Evolutionary conservation across 2,329 filamentous ascomycete genomes (phyloP).

Genomic region (Fusarium neocosmosporiellum): DNA sequence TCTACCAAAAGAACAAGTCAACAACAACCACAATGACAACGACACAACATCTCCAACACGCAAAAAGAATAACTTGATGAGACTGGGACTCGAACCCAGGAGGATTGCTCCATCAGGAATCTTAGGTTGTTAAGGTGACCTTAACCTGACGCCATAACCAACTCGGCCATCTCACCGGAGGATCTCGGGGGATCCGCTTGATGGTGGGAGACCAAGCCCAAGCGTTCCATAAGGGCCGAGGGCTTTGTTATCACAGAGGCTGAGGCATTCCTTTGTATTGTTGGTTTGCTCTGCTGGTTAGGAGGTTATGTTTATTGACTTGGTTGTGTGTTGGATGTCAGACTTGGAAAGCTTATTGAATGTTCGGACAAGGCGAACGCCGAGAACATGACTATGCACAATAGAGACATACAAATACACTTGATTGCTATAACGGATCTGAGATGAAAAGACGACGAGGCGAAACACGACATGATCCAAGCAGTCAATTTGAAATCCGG

Average conservation of each 20-base stretch:
- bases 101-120: slow-evolving; percentile 39
- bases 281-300: too few species aligned
- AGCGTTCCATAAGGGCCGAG: slow-evolving; percentile 7
- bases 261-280: background rate
- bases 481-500: background rate
- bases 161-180: slow-evolving; percentile 36
- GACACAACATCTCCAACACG: background rate
- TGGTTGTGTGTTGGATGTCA: background rate
- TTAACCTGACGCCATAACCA: slow-evolving; percentile 39
- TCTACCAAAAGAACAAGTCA: background rate
- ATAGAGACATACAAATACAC: background rate
- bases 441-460: background rate
- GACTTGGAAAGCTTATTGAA: background rate
- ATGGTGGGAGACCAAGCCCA: background rate
- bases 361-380: background rate
- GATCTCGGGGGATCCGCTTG: slow-evolving; percentile 23
- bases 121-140: slow-evolving; percentile 33
- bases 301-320: background rate
- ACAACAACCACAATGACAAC: background rate
- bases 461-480: background rate
- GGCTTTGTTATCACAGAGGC: background rate
- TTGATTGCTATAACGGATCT: background rate
- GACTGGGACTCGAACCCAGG: slow-evolving; percentile 38
- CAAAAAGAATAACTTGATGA: slow-evolving; percentile 26
- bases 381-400: background rate